These are phyloP conservation scores for Cardamine occulta DNA, from an alignment of 345 rosid species.

Conservation along the genomic window DNA sequence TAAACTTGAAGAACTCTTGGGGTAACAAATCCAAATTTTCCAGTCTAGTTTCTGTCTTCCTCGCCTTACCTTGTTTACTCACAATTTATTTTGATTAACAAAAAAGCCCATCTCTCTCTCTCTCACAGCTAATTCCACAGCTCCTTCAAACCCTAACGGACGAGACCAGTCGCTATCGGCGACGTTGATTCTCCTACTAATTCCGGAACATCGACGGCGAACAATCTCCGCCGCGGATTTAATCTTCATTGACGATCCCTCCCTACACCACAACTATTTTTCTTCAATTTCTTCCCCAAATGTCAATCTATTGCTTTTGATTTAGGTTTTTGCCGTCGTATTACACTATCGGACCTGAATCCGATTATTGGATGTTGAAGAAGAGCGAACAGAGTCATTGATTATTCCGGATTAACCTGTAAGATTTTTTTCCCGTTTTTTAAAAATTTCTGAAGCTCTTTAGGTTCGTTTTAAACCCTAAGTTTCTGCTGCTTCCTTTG, in stretches of 20 bases:
- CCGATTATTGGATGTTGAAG: conserved; percentile 3
- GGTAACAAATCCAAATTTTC: conserved; percentile 8
- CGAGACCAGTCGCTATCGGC: conserved; percentile 38
- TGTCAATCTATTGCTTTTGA: conserved; percentile 32
- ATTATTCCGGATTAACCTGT: conserved; percentile 27
- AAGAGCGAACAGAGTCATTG: conserved; percentile 29
- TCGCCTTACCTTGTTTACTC: conserved; percentile 24
- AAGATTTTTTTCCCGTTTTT: conserved; percentile 27
- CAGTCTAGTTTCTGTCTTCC: conserved; percentile 31
- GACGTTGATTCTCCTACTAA: conserved; percentile 29
- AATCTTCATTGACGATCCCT: conserved; percentile 30
- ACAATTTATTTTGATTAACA: conserved; percentile 14
- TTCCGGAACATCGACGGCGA: conserved; percentile 11
- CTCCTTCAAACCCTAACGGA: conserved; percentile 46
- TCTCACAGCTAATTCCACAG: not conserved
- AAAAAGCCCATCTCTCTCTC: conserved; percentile 26
- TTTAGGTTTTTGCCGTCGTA: conserved; percentile 3
- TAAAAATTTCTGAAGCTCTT: conserved; percentile 12
- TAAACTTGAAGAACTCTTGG: not conserved
- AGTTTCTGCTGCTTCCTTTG: conserved; percentile 14
- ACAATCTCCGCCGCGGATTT: conserved; percentile 27
- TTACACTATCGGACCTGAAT: conserved; percentile 21
- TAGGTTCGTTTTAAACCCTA: conserved; percentile 40
- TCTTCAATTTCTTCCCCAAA: conserved; percentile 1
- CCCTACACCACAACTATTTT: conserved; percentile 1